phyloP scores from a whole-genome alignment of 345 rosid genomes.

The Leavenworthia alabamica region DNA sequence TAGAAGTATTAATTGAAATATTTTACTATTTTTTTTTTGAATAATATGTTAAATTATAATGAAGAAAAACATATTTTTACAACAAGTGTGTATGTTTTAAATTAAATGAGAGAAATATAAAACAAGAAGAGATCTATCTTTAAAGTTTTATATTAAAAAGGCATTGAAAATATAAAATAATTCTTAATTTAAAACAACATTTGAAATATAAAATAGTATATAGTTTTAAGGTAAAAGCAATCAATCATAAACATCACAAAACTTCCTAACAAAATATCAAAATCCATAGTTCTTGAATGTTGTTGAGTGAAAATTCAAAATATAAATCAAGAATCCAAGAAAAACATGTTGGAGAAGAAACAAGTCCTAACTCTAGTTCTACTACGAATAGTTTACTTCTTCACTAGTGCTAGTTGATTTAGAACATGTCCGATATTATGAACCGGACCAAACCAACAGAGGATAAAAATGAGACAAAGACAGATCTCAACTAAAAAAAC shows the following conservation, averaged over 20 bases:
- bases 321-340: neutral
- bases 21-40: too few relatives aligned
- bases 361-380: neutral
- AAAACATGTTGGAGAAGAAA: neutral
- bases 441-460: neutral
- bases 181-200: too few relatives aligned
- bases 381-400: neutral
- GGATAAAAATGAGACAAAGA: constrained; percentile 20
- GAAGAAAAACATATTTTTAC: too few relatives aligned
- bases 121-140: too few relatives aligned
- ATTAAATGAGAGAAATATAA: too few relatives aligned
- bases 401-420: neutral
- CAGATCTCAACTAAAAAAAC: neutral
- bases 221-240: neutral
- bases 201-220: too few relatives aligned
- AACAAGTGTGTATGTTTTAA: too few relatives aligned
- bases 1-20: too few relatives aligned
- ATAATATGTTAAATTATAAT: too few relatives aligned
- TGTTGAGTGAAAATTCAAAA: neutral
- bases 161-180: too few relatives aligned
- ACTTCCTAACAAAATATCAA: neutral
- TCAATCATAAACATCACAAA: neutral
- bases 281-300: neutral
- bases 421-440: neutral
- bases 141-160: too few relatives aligned